Conservation (phyloP, 2,329 filamentous ascomycete species). For the Aspergillus felis region DNA sequence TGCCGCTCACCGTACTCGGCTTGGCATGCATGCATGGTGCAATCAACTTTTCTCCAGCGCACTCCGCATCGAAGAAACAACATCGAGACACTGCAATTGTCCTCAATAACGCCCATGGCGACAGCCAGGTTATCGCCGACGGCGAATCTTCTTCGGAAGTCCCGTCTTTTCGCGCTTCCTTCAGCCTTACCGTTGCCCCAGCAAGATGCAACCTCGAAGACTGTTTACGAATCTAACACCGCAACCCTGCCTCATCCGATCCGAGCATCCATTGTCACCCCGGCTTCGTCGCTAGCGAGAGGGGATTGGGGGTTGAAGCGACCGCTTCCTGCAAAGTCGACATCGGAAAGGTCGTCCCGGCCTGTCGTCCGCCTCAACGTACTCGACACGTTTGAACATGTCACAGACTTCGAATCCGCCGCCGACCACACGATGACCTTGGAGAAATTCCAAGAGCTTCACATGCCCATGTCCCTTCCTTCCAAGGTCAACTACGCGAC, state of each 20-base stretch:
- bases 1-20: slow-evolving; percentile 22
- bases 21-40: slow-evolving; percentile 22
- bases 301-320: slow-evolving; percentile 95
- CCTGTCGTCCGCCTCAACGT: slow-evolving; percentile 72
- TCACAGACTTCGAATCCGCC: slow-evolving; percentile 84
- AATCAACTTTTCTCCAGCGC: slow-evolving; percentile 32
- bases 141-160: slow-evolving; percentile 71
- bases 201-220: slow-evolving; percentile 46
- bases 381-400: slow-evolving; percentile 79
- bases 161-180: slow-evolving; percentile 85
- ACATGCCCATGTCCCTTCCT: slow-evolving; percentile 62
- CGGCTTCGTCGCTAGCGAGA: slow-evolving; percentile 64
- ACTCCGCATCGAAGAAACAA: slow-evolving; percentile 8
- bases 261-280: slow-evolving; percentile 76
- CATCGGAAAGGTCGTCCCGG: slow-evolving; percentile 63
- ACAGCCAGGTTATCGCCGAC: slow-evolving; percentile 53
- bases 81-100: slow-evolving; percentile 17
- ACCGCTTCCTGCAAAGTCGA: slow-evolving; percentile 71
- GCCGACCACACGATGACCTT: slow-evolving; percentile 76
- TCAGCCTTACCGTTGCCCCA: slow-evolving; percentile 64
- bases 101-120: slow-evolving; percentile 36
- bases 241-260: slow-evolving; percentile 77
- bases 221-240: slow-evolving; percentile 56
- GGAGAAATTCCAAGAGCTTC: slow-evolving; percentile 81
- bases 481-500: slow-evolving; percentile 30